A percentile compares a stretch with the other conserved stretches of the same genome.
These are phyloP conservation scores for Sanghuangporus baumii DNA, from an alignment of 1,284 basidiomycete genomes.

Conservation along the genomic window DNA sequence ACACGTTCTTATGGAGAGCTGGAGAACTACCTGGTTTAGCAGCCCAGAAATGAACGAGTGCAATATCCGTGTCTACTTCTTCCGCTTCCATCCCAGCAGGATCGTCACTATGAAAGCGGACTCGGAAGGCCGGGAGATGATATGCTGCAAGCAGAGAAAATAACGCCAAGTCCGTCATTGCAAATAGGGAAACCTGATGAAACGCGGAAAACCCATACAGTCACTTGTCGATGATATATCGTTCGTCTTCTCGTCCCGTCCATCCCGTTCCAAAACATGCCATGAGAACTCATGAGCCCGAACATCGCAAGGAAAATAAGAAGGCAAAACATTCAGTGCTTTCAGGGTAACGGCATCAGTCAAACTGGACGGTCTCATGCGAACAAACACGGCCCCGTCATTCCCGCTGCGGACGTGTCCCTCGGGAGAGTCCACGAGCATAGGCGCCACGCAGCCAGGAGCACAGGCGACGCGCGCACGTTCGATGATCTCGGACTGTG, in stretches of 20 bases:
- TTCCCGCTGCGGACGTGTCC: conserved; percentile 19
- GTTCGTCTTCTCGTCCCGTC: neutral
- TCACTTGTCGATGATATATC: neutral
- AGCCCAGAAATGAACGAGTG: conserved; percentile 13
- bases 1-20: conserved; percentile 1
- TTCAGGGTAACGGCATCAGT: conserved; percentile 2
- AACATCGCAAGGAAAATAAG: conserved; percentile 15
- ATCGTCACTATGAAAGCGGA: conserved; percentile 2
- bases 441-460: conserved; percentile 16
- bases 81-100: neutral
- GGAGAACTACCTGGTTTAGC: neutral
- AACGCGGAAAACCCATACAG: neutral
- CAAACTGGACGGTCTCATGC: conserved; percentile 14
- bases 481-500: conserved; percentile 16
- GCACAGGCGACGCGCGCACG: conserved; percentile 13
- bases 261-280: neutral
- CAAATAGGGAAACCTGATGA: neutral
- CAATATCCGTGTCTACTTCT: neutral
- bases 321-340: conserved; percentile 12
- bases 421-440: conserved; percentile 19
- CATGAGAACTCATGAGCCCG: conserved; percentile 11
- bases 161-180: neutral
- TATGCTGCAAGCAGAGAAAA: neutral
- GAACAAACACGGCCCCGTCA: conserved; percentile 18
- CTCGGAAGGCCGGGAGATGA: conserved; percentile 8